Evolutionary conservation across 352 stramenopile genomes (phyloP).

Genomic region (Paralagenidium karlingii): DNA sequence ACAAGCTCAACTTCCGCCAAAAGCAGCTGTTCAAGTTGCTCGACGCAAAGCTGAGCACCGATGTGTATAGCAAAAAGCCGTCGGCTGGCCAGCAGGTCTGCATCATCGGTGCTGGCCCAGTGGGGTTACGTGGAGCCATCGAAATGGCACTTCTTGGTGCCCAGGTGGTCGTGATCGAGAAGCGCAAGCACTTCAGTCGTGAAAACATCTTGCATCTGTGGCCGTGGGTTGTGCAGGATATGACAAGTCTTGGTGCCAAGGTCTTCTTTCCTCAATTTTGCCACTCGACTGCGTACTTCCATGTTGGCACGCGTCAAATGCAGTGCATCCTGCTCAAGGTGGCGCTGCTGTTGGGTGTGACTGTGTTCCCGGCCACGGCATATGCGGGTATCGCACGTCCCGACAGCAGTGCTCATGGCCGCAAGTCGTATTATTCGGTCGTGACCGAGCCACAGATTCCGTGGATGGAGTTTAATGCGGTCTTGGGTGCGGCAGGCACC

Average conservation of each 20-base stretch:
- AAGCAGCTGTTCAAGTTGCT: constrained; percentile 69
- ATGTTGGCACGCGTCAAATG: constrained; percentile 75
- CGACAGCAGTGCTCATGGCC: constrained; percentile 33
- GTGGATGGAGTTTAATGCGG: constrained; percentile 62
- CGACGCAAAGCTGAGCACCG: constrained; percentile 30
- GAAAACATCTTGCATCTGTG: constrained; percentile 80
- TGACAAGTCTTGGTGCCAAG: constrained; percentile 69
- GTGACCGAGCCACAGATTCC: constrained; percentile 63
- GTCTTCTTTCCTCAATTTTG: constrained; percentile 74
- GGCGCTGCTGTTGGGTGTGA: constrained; percentile 54
- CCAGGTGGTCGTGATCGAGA: constrained; percentile 68
- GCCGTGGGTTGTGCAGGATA: constrained; percentile 72
- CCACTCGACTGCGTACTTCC: constrained; percentile 73
- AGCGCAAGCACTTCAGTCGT: constrained; percentile 66
- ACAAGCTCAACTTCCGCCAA: constrained; percentile 55
- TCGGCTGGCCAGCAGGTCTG: constrained; percentile 57
- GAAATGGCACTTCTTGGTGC: constrained; percentile 56
- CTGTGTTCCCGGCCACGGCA: constrained; percentile 40
- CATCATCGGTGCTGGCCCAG: constrained; percentile 59
- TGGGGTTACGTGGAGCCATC: constrained; percentile 59
- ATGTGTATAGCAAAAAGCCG: constrained; percentile 42
- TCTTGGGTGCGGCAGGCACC: constrained; percentile 49
- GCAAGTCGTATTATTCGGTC: constrained; percentile 57
- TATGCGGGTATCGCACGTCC: constrained; percentile 44
- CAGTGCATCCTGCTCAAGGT: constrained; percentile 80